Percentiles rank a stretch among this genome's conserved stretches.
Conservation (phyloP, 805 yeast genomes). For the Debaryomyces tyrocola region DNA sequence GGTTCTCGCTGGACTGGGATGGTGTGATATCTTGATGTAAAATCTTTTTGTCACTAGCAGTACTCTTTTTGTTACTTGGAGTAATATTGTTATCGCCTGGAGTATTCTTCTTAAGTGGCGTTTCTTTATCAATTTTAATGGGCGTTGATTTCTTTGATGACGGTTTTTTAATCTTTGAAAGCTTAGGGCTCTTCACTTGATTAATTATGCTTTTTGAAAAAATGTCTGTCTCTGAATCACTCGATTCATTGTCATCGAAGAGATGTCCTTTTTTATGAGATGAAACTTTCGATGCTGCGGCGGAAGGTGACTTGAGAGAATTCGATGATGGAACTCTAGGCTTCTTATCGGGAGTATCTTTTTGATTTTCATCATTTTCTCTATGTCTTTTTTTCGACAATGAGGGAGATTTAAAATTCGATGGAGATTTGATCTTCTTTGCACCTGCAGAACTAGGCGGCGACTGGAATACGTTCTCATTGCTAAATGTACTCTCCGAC, state of each 20-base stretch:
- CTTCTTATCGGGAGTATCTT: slow-evolving; percentile 3
- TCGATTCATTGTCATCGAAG: background rate
- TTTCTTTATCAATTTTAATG: slow-evolving; percentile 2
- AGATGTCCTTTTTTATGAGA: slow-evolving; percentile 2
- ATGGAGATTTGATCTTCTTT: background rate
- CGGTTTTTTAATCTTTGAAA: background rate
- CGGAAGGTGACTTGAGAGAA: background rate
- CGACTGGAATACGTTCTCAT: slow-evolving; percentile 38
- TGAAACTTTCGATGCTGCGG: too few species aligned
- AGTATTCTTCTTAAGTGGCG: background rate
- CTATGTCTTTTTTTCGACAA: slow-evolving; percentile 7
- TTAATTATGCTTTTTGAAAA: slow-evolving; percentile 4
- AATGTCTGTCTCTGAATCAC: background rate
- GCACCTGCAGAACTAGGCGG: slow-evolving; percentile 10
- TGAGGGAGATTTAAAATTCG: background rate
- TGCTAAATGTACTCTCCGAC: slow-evolving; percentile 20
- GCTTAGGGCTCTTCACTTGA: slow-evolving; percentile 5
- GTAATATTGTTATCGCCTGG: background rate
- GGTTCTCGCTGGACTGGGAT: background rate
- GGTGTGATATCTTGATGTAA: background rate
- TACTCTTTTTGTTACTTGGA: background rate
- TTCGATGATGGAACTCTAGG: background rate
- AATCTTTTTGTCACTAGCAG: too few species aligned
- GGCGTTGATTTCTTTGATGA: slow-evolving; percentile 4
- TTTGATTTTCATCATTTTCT: slow-evolving; percentile 6